Evolutionary conservation across 768 basidiomycete species (phyloP).

Genomic region (Tubosaeta sp.): DNA sequence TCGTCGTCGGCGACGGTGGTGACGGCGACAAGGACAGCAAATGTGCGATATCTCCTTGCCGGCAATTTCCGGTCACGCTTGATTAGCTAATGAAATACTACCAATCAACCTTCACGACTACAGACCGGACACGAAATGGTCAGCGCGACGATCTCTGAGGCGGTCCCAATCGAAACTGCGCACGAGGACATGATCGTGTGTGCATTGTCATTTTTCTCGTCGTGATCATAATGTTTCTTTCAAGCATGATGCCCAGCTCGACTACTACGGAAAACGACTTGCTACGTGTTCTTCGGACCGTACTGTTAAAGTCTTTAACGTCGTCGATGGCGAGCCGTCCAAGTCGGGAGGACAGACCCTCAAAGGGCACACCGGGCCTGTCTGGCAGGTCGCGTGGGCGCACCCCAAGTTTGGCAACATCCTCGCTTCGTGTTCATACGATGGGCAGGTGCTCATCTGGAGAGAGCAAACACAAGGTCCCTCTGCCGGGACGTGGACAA

Average conservation of each 20-base stretch:
- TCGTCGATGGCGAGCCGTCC: constrained; percentile 82
- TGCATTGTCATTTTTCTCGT: background rate
- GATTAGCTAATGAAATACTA: constrained; percentile 2
- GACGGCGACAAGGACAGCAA: background rate
- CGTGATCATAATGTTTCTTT: background rate
- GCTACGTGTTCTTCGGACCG: constrained; percentile 97
- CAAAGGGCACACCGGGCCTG: constrained; percentile 94
- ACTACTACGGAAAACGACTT: constrained; percentile 95
- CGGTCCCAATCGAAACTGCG: constrained; percentile 86
- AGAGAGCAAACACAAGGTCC: constrained; percentile 69
- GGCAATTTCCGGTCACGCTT: constrained; percentile 5
- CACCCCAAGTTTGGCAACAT: constrained; percentile 97
- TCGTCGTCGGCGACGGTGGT: constrained; percentile 7
- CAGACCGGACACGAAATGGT: constrained; percentile 9
- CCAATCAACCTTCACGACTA: no score
- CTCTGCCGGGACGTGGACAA: constrained; percentile 71
- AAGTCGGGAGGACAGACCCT: constrained; percentile 66
- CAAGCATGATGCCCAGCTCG: constrained; percentile 96
- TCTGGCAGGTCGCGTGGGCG: constrained; percentile 98
- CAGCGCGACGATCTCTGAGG: constrained; percentile 52
- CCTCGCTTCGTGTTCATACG: constrained; percentile 97
- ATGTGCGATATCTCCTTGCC: constrained; percentile 9
- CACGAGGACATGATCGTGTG: constrained; percentile 97
- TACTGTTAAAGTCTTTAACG: constrained; percentile 92
- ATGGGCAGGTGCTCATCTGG: constrained; percentile 98